Base-by-base conservation (phyloP, 1,139 yeast species). In the Sugiyamaella xylanicola region DNA sequence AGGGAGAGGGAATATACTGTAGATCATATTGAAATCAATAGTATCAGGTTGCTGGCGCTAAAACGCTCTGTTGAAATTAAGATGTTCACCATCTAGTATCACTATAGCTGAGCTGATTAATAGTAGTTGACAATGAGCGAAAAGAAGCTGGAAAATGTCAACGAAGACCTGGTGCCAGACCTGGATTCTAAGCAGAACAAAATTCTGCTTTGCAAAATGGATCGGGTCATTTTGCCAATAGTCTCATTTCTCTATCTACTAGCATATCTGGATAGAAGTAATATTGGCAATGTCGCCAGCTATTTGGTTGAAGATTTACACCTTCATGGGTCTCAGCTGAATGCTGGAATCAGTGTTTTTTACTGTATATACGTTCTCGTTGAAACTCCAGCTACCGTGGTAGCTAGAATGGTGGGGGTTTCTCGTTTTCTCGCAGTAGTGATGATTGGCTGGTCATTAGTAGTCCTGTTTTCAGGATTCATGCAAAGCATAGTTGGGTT, bases 381-480 rank as follows among this genome's bases (percentile, higher is more conserved):
- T 71, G 86, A 82, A 64, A 76, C 81, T 46, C 87, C 87, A 2
- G 75, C 84, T 16, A 73, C 72, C 36, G 62, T 71, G 55, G 43
- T 72, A 15, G 61, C 74, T 40, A 81, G 80, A 51, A 44, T 48
- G 43, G 39, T 59, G 20, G 51, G 61, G 4, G 64, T 67, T 19
- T 54, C 64, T 16, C 44, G 59, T 25, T 84, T 86, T 84, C 74
- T 84, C 53, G 73, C 82, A 51, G 63, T 65, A 1, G 77, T 82
- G 64, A 82, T 83, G 65, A 69, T 82, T 27, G 64, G 70, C 8
- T 84, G 83, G 70, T 88, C 88, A 17, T 76, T 76, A 17, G 75
- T 82, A 51, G 78, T 85, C 51, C 77, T 83, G 50, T 83, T 85
- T 47, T 76, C 81, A 77, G 87, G 86, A 0, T 80, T 79, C 62